phyloP scores from a whole-genome alignment of 768 basidiomycete genomes.

The Naganishia onofrii region DNA sequence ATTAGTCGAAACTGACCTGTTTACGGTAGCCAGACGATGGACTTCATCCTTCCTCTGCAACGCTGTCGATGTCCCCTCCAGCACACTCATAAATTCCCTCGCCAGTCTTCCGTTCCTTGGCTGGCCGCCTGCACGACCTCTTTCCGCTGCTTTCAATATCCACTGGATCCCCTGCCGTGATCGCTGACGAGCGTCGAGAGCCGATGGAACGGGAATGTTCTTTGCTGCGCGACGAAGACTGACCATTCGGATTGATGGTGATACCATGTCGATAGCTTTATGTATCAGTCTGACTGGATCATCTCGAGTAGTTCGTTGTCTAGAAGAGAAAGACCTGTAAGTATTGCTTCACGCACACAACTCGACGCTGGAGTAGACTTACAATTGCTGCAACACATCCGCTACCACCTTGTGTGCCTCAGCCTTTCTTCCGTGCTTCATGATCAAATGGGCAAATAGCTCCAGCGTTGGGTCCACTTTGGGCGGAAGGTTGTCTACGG shows the following conservation, averaged over 20 bases:
- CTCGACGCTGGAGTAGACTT: conserved; percentile 20
- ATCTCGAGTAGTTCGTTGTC: conserved; percentile 70
- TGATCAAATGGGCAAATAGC: conserved; percentile 49
- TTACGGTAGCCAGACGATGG: conserved; percentile 71
- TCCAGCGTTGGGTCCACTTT: conserved; percentile 45
- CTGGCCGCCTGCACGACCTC: conserved; percentile 60
- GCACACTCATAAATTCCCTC: conserved; percentile 69
- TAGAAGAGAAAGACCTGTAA: conserved; percentile 52
- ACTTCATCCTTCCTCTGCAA: conserved; percentile 63
- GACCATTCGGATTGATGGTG: conserved; percentile 67
- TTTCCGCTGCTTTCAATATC: conserved; percentile 66
- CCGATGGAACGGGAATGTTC: conserved; percentile 64
- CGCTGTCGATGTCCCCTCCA: conserved; percentile 61
- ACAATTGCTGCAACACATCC: conserved; percentile 43
- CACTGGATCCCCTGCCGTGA: conserved; percentile 67
- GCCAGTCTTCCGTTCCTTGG: conserved; percentile 62
- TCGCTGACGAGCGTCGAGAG: conserved; percentile 77
- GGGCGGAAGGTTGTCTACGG: conserved; percentile 40
- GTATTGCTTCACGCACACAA: background rate
- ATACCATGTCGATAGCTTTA: conserved; percentile 64
- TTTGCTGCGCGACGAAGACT: conserved; percentile 67
- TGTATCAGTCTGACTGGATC: conserved; percentile 78
- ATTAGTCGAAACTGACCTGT: conserved; percentile 50
- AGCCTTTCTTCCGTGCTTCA: conserved; percentile 50
- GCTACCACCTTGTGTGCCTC: conserved; percentile 42